Base-by-base conservation (phyloP, 176 grass and related monocot species). In the Alopecurus myosuroides region DNA sequence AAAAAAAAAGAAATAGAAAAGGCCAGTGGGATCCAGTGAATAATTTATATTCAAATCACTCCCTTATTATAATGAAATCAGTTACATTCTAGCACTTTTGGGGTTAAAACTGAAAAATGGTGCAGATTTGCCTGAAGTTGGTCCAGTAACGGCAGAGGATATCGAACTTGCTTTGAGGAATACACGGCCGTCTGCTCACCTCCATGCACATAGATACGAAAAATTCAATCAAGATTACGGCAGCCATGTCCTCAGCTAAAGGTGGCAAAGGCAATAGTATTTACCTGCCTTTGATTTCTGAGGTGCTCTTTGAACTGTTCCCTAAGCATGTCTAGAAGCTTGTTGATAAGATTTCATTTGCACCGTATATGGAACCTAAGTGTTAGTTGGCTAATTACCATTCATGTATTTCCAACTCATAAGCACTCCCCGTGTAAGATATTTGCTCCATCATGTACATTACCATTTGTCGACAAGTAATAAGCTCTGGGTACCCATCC, bases 221-320 rank as follows among this genome's bases (percentile, higher is more conserved):
- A 88, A 98, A 41, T 94, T 98, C 81, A 95, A 98, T 74, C 76
- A 92, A 77, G 95, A 98, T 86, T 98, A 98, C 78, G 95, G 95
- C 39, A 98, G 95, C 74, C 93, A 98, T 76, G 79, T 94, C 70
- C 74, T 90, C 45, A 74, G 78, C 46, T 95, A 81, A 88, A 82
- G 70, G 70, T 74, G 33, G 18, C 37, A 61, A 11, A 23, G 33
- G 39, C 76, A 58, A 29, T 4, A 30, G 17, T 74, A 22, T 67
- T 9, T 74, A 17, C 23, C 39, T 11, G 2, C 33, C 42, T 76
- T 72, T 18, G 72, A 77, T 86, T 52, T 82, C 78, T 67, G 10
- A 37, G 45, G 22, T 84, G 23, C 77, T 88, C 14, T 20, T 56
- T 74, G 46, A n/a, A 75, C 66, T 56, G 50, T 34, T 56, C 35